Evolutionary conservation across 2,329 filamentous ascomycete species (phyloP).

Genomic region (Tolypocladium capitatum): DNA sequence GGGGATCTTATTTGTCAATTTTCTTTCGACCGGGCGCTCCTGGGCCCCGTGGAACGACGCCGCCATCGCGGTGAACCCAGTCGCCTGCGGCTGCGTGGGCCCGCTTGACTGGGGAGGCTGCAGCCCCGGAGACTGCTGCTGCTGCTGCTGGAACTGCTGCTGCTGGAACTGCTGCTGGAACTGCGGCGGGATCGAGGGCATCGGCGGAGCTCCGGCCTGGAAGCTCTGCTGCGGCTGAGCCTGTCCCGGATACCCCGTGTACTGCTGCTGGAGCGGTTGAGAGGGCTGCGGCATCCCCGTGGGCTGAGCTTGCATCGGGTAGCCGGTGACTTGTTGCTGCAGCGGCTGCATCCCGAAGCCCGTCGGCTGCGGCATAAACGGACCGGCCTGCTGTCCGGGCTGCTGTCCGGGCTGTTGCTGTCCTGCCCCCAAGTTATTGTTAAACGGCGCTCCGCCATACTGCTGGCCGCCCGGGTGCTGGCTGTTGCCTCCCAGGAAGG

Average conservation of each 20-base stretch:
- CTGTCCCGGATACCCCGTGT: slow-evolving; percentile 47
- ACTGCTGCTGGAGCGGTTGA: slow-evolving; percentile 52
- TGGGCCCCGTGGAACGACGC: slow-evolving; percentile 48
- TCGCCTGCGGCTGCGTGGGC: slow-evolving; percentile 51
- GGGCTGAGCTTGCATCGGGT: slow-evolving; percentile 33
- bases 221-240: slow-evolving; percentile 45
- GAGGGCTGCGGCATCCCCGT: slow-evolving; percentile 40
- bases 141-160: slow-evolving; percentile 30
- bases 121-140: slow-evolving; percentile 18
- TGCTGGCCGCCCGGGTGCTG: slow-evolving; percentile 55
- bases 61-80: slow-evolving; percentile 53
- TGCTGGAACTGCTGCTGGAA: slow-evolving; percentile 46
- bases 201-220: slow-evolving; percentile 44
- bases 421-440: slow-evolving; percentile 40
- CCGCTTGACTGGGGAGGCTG: slow-evolving; percentile 33
- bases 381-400: slow-evolving; percentile 35
- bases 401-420: slow-evolving; percentile 30
- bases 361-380: slow-evolving; percentile 46
- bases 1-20: slow-evolving; percentile 64
- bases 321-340: slow-evolving; percentile 49
- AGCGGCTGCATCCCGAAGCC: slow-evolving; percentile 40
- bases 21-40: slow-evolving; percentile 34
- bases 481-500: slow-evolving; percentile 67
- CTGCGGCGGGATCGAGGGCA: slow-evolving; percentile 47
- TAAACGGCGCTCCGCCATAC: slow-evolving; percentile 17